Evolutionary conservation across 805 yeast genomes (phyloP).

Genomic region (Cyberlindnera subsufficiens): DNA sequence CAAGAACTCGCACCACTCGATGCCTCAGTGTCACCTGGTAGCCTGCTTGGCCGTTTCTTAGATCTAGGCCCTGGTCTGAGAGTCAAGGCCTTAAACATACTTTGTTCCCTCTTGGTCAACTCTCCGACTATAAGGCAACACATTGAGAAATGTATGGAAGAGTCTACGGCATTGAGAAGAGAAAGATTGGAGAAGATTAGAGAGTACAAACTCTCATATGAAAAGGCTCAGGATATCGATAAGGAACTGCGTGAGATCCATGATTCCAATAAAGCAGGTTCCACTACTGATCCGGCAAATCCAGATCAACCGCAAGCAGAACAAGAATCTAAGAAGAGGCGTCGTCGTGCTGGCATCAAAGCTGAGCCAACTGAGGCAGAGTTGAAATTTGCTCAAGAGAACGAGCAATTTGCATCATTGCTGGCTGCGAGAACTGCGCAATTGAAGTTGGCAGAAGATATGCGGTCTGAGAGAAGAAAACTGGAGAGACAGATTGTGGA

Average conservation of each 20-base stretch:
- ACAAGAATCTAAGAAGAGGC: constrained; percentile 18
- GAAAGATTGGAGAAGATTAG: constrained; percentile 60
- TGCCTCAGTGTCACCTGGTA: constrained; percentile 40
- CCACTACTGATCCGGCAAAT: background rate
- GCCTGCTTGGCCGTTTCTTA: constrained; percentile 52
- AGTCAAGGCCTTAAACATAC: constrained; percentile 50
- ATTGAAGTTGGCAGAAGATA: constrained; percentile 33
- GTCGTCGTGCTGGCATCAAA: constrained; percentile 27
- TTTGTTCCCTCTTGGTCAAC: constrained; percentile 57
- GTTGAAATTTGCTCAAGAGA: constrained; percentile 27
- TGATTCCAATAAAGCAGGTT: constrained; percentile 14
- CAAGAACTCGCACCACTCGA: constrained; percentile 53
- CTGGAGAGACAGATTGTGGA: constrained; percentile 60
- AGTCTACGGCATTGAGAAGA: constrained; percentile 54
- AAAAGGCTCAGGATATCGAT: constrained; percentile 41
- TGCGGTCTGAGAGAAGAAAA: constrained; percentile 42
- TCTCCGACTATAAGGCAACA: constrained; percentile 54
- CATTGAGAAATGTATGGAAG: constrained; percentile 66
- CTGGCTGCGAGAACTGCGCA: constrained; percentile 40
- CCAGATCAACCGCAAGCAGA: constrained; percentile 8
- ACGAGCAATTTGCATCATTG: constrained; percentile 37
- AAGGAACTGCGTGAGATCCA: constrained; percentile 32
- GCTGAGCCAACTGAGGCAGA: constrained; percentile 37
- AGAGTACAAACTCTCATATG: constrained; percentile 50
- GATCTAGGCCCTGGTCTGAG: constrained; percentile 48